Percentiles rank a stretch among this genome's conserved stretches.
These are phyloP conservation scores for Rubus idaeus DNA, from an alignment of 306 rosid genomes.

Conservation along the genomic window DNA sequence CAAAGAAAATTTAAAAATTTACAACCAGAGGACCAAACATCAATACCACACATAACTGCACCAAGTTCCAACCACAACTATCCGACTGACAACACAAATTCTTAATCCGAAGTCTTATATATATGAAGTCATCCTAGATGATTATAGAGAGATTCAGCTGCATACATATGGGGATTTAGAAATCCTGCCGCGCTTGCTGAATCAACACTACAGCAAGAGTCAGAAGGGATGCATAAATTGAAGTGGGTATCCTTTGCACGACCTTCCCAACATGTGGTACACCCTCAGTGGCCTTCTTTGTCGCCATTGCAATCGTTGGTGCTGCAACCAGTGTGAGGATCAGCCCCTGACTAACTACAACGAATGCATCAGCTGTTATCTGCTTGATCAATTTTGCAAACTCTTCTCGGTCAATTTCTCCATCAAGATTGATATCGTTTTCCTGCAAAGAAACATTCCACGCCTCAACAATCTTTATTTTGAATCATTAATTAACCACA, in stretches of 20 bases:
- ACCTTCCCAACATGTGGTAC: slow-evolving; percentile 78
- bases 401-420: slow-evolving; percentile 58
- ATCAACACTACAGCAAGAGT: slow-evolving; percentile 56
- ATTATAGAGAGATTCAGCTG: no score
- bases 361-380: slow-evolving; percentile 58
- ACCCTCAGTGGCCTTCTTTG: slow-evolving; percentile 86
- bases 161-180: background rate
- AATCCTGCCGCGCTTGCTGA: slow-evolving; percentile 37
- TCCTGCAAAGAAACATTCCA: slow-evolving; percentile 38
- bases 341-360: slow-evolving; percentile 59
- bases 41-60: background rate
- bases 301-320: slow-evolving; percentile 75
- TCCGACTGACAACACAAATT: background rate
- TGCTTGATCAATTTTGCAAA: slow-evolving; percentile 47
- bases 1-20: no score
- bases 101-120: background rate
- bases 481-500: background rate
- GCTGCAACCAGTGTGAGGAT: slow-evolving; percentile 71
- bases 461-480: background rate
- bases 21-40: background rate
- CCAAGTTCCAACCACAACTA: background rate
- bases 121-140: background rate
- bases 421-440: slow-evolving; percentile 55
- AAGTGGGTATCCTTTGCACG: slow-evolving; percentile 66
- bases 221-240: slow-evolving; percentile 68